Percentiles rank a stretch among this genome's conserved stretches.
Conservation (phyloP, 140 eudicot genomes). For the Ambrosia hybrid region DNA sequence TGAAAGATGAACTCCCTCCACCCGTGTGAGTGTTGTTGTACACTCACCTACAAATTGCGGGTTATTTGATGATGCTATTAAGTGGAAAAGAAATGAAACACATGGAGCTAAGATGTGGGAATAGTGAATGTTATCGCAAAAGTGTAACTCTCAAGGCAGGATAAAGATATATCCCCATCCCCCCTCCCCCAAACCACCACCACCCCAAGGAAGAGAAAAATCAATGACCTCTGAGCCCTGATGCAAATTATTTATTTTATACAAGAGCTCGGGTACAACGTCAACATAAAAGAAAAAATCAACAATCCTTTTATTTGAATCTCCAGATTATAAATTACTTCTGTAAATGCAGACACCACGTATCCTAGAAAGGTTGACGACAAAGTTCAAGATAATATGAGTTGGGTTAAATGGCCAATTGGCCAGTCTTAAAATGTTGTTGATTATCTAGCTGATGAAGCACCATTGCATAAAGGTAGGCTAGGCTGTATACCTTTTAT, state of each 20-base stretch:
- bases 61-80: background rate
- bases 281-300: constrained; percentile 9
- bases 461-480: background rate
- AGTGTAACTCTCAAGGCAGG: background rate
- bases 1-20: no score
- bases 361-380: background rate
- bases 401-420: constrained; percentile 3
- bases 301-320: background rate
- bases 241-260: background rate
- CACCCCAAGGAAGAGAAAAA: no score
- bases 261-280: constrained; percentile 5
- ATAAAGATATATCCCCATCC: background rate
- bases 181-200: background rate
- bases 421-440: background rate
- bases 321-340: no score
- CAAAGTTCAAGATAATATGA: background rate
- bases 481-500: background rate
- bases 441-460: background rate
- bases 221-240: no score
- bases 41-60: background rate
- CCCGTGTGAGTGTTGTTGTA: background rate
- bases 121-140: background rate
- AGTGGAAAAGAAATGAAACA: background rate
- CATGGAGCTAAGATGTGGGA: background rate
- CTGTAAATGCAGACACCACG: background rate